A percentile compares a stretch with the other conserved stretches of the same genome.
These are phyloP conservation scores for Gynandropsis gynandra DNA, from an alignment of 345 rosid species.

Conservation along the genomic window DNA sequence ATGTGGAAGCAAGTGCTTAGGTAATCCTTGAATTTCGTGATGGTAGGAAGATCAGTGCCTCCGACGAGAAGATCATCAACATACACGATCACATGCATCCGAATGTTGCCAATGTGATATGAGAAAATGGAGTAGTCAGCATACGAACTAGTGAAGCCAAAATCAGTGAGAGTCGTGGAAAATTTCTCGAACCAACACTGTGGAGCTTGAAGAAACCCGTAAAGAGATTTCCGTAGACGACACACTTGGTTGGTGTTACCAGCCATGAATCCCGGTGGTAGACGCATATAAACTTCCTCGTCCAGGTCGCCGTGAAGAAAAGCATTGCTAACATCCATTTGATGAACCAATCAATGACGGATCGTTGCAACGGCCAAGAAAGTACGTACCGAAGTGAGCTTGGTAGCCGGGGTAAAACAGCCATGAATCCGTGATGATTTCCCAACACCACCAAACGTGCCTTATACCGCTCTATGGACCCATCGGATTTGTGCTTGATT, in stretches of 20 bases:
- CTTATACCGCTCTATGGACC: neutral
- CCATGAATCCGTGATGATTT: too few species aligned
- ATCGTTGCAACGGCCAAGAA: neutral
- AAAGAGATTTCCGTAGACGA: neutral
- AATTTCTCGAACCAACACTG: neutral
- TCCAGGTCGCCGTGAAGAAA: neutral
- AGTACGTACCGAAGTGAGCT: neutral
- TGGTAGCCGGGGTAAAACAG: neutral
- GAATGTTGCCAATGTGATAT: too few species aligned
- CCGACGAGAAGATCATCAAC: constrained; percentile 10
- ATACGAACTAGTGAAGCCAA: neutral
- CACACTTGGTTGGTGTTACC: neutral
- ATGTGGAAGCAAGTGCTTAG: neutral
- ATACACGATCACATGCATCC: neutral
- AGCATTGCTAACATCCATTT: neutral
- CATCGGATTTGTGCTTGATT: neutral
- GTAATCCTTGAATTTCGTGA: neutral
- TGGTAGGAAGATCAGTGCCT: neutral
- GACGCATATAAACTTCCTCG: neutral
- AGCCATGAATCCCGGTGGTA: neutral
- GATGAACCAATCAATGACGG: neutral
- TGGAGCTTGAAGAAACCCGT: neutral
- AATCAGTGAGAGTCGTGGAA: neutral
- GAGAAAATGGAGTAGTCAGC: neutral
- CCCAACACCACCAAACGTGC: neutral